Conservation (phyloP, 2,329 filamentous ascomycete species). For the Colletotrichum acutatum region DNA sequence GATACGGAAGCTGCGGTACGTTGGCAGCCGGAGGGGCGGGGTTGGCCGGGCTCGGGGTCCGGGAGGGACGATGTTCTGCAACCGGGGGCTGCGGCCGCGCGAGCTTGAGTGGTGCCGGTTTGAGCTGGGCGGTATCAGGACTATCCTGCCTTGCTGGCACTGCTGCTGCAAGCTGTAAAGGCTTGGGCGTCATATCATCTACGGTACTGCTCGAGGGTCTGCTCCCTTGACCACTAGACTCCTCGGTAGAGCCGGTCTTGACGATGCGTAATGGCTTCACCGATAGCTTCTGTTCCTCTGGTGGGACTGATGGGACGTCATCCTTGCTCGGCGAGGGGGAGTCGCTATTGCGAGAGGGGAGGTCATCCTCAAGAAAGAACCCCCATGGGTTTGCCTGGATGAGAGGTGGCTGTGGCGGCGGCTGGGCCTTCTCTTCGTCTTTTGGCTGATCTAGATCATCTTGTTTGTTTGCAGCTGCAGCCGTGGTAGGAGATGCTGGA, state of each 20-base stretch:
- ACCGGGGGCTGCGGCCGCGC: slow-evolving; percentile 5
- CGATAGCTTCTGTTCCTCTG: slow-evolving; percentile 3
- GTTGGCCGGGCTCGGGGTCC: neutral
- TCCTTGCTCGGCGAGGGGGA: neutral
- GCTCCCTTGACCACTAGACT: neutral
- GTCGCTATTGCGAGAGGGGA: neutral
- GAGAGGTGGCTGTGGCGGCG: neutral
- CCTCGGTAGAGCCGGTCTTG: slow-evolving; percentile 22
- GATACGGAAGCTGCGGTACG: slow-evolving; percentile 8
- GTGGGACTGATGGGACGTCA: neutral
- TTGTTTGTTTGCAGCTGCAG: neutral
- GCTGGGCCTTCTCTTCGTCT: neutral
- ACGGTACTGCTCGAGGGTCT: neutral
- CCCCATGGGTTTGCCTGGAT: slow-evolving; percentile 37
- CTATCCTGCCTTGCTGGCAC: neutral
- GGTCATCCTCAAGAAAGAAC: slow-evolving; percentile 32
- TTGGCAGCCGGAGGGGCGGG: neutral
- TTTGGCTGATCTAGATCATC: neutral
- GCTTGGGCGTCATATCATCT: neutral
- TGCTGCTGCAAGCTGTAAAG: neutral
- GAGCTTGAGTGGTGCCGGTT: slow-evolving; percentile 24
- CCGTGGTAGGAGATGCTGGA: neutral
- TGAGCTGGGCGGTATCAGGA: neutral
- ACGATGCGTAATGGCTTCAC: slow-evolving; percentile 31
- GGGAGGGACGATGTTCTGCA: neutral